Base-by-base conservation (phyloP, 176 grass and related monocot species). In the Rhynchospora breviuscula region DNA sequence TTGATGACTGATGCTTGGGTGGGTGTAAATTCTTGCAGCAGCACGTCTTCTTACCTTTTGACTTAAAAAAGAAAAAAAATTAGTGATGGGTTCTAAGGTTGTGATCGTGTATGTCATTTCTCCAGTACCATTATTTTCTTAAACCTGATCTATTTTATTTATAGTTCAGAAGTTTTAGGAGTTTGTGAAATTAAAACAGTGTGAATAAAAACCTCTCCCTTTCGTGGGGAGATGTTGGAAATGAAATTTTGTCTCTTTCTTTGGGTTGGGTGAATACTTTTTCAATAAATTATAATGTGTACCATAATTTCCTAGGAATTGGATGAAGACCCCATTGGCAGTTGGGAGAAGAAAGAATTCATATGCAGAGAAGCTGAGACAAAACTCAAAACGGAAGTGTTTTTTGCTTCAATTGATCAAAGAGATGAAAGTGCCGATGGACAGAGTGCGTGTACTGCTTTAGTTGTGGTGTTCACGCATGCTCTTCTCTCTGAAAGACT, bases 391-490 rank as follows among this genome's bases (percentile, higher is more conserved):
- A 89, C 91, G 80, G 63, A 86, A 21, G 88, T 91, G 44, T 99
- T 99, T 89, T 99, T 93, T 46, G 97, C 93, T 18, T 99, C 97
- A 22, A 96, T 99, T 63, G 97, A 99, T 87, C 97, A 99, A 89
- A 91, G 97, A 12, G 93, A 95, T 56, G 89, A 84, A 80, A 96
- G 77, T 60, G 97, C 97, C 21, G 91, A 93, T 56, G 97, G 97
- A 15, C 93, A 99, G 91, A 99, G 97, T 81, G 97, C 97, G 35
- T 99, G 97, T 91, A 96, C 93, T 31, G 89, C 91, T 81, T 89
- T 99, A 4, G 97, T 99, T 10, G 91, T 93, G 0, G 86, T 99
- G 64, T 84, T 99, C 1, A 91, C 96, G 10, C 85, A 92, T 7
- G 86, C 93, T 29, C 91, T 99, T 19, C 91, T 95, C 46, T 84